Base-by-base conservation (phyloP, 2,329 filamentous ascomycete species). In the Eurotiales sp. region DNA sequence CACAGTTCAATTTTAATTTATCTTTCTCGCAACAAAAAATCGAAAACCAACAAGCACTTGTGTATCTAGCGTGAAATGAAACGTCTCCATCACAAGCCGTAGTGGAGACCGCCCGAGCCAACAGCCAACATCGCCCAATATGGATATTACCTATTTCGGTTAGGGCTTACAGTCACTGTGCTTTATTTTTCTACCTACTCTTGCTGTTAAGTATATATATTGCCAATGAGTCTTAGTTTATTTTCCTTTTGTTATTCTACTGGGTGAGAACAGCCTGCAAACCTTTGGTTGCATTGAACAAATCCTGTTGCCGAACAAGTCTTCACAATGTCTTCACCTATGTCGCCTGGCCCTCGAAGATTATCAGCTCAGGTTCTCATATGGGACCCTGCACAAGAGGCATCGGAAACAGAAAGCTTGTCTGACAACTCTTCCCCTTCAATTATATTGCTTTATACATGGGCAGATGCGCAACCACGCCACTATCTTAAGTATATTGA, bases 101-200 rank as follows among this genome's bases (percentile, higher is more conserved):
- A n/a, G n/a, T n/a, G n/a, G n/a, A n/a, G n/a, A n/a, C n/a, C n/a
- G n/a, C n/a, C n/a, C n/a, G n/a, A n/a, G n/a, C n/a, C n/a, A n/a
- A n/a, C n/a, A n/a, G n/a, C n/a, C n/a, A 17, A 15, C 14, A 36
- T 8, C 21, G 15, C 47, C 47, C 14, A 22, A 50, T 11, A 23
- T 41, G 39, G 47, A 27, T 42, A 43, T 50, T 43, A 19, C 47
- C 47, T 50, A 36, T 50, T 50, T 12, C 5, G 47, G 47, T 50
- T 43, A 50, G 30, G 34, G 39, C 37, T 21, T 41, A 19, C 30
- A 10, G 12, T 12, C 32, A 23, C 30, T 8, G 41, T 21, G 17
- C 17, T 23, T 29, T 17, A 27, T 10, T 34, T 15, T 25, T 25
- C 21, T 43, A 10, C 8, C 29, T 7, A 42, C 14, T 32, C 29